These are phyloP conservation scores for Vitis rupestris DNA, from an alignment of 164 flowering plant genomes.

Conservation along the genomic window DNA sequence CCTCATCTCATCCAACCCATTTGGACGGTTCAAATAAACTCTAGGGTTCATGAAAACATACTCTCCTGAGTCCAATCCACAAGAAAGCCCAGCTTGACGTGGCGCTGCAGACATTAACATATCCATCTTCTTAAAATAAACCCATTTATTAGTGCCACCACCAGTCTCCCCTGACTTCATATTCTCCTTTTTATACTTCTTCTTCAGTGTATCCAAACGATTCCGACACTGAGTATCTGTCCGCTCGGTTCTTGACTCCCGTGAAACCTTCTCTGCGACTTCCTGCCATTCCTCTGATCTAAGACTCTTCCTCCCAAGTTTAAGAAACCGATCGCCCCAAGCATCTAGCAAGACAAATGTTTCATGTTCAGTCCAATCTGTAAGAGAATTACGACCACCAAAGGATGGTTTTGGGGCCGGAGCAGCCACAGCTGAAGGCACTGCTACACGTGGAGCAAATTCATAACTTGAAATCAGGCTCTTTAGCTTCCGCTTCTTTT, in stretches of 20 bases:
- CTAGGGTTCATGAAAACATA: constrained; percentile 38
- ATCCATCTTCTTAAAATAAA: constrained; percentile 43
- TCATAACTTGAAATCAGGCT: constrained; percentile 37
- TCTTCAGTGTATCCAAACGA: constrained; percentile 45
- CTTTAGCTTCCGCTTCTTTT: constrained; percentile 37
- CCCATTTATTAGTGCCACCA: constrained; percentile 31
- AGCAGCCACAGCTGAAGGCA: constrained; percentile 8
- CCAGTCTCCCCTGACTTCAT: constrained; percentile 13
- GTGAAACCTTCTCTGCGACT: constrained; percentile 44
- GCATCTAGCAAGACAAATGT: constrained; percentile 43
- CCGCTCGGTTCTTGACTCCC: constrained; percentile 32
- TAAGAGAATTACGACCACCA: constrained; percentile 53
- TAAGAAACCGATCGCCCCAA: constrained; percentile 47
- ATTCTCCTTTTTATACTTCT: constrained; percentile 51
- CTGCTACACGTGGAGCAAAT: constrained; percentile 38
- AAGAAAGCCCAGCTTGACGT: constrained; percentile 27
- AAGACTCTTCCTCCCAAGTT: constrained; percentile 44
- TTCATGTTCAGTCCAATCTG: constrained; percentile 48
- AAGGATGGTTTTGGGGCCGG: constrained; percentile 26
- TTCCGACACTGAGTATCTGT: constrained; percentile 47
- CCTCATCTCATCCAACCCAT: constrained; percentile 43
- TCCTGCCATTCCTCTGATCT: constrained; percentile 49
- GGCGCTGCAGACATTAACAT: constrained; percentile 28
- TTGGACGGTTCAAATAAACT: constrained; percentile 35
- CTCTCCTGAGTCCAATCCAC: constrained; percentile 44